These are phyloP conservation scores for Drechslerella stenobrocha DNA, from an alignment of 2,329 filamentous ascomycete genomes.

Conservation along the genomic window DNA sequence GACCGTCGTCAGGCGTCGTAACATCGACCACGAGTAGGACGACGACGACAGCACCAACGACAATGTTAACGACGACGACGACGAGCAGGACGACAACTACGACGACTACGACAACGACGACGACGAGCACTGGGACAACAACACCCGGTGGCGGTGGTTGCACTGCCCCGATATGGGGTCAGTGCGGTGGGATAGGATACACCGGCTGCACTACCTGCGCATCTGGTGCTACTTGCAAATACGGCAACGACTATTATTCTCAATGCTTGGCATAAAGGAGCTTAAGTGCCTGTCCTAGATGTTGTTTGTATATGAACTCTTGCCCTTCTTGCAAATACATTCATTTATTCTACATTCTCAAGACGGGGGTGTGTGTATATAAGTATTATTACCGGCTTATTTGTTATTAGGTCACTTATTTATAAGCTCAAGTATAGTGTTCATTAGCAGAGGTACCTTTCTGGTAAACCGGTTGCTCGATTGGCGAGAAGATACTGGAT, in stretches of 20 bases:
- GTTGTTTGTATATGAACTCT: too few species aligned
- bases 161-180: constrained; percentile 18
- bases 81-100: constrained; percentile 6
- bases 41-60: constrained; percentile 6
- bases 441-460: too few species aligned
- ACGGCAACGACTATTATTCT: constrained; percentile 51
- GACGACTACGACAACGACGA: constrained; percentile 10
- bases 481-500: too few species aligned
- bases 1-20: constrained; percentile 7
- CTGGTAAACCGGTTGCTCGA: too few species aligned
- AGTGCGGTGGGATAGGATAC: constrained; percentile 53
- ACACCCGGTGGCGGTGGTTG: constrained; percentile 12
- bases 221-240: constrained; percentile 48
- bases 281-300: too few species aligned
- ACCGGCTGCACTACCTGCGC: constrained; percentile 50
- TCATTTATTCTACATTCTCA: neutral
- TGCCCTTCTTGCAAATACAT: neutral
- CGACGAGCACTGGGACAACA: neutral
- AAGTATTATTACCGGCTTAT: too few species aligned
- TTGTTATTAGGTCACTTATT: too few species aligned
- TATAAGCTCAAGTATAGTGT: too few species aligned
- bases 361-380: neutral
- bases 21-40: constrained; percentile 6
- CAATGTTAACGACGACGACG: constrained; percentile 12
- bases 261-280: constrained; percentile 50